Conservation (phyloP, 495 filamentous ascomycete species). For the Hypomontagnella monticulosa region DNA sequence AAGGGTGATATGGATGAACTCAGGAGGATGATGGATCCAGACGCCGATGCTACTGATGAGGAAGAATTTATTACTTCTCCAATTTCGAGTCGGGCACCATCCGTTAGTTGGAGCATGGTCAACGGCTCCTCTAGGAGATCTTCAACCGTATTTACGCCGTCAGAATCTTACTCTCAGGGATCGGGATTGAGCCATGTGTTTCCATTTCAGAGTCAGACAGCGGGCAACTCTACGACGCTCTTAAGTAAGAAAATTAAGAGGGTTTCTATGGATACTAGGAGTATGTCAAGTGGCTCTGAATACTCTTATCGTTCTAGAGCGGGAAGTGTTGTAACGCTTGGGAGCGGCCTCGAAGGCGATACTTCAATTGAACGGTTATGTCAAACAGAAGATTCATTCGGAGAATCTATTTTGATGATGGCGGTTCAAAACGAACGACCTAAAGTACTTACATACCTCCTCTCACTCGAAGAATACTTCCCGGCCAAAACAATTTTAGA, state of each 20-base stretch:
- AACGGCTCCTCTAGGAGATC: conserved; percentile 57
- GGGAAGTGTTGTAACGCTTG: conserved; percentile 76
- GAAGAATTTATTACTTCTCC: conserved; percentile 50
- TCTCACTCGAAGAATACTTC: conserved; percentile 79
- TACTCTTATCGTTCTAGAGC: conserved; percentile 80
- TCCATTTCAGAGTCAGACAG: conserved; percentile 75
- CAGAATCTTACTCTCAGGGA: conserved; percentile 60
- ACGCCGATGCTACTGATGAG: conserved; percentile 52
- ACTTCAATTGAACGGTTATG: conserved; percentile 82
- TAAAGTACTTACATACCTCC: conserved; percentile 77
- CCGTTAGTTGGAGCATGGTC: conserved; percentile 53
- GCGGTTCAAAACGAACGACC: conserved; percentile 80
- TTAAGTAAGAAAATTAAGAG: conserved; percentile 70
- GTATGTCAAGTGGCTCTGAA: conserved; percentile 85
- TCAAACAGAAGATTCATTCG: conserved; percentile 80
- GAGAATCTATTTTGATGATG: conserved; percentile 96
- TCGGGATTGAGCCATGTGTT: conserved; percentile 87
- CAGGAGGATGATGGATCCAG: conserved; percentile 79
- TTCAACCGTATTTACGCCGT: conserved; percentile 55
- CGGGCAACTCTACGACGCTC: conserved; percentile 49
- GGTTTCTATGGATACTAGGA: conserved; percentile 88
- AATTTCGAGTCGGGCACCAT: conserved; percentile 52
- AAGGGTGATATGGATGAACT: conserved; percentile 78
- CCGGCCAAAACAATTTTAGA: conserved; percentile 73
- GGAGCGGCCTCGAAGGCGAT: conserved; percentile 81